Evolutionary conservation across 257 asterid species (phyloP).

Genomic region (Penstemon barbatus): DNA sequence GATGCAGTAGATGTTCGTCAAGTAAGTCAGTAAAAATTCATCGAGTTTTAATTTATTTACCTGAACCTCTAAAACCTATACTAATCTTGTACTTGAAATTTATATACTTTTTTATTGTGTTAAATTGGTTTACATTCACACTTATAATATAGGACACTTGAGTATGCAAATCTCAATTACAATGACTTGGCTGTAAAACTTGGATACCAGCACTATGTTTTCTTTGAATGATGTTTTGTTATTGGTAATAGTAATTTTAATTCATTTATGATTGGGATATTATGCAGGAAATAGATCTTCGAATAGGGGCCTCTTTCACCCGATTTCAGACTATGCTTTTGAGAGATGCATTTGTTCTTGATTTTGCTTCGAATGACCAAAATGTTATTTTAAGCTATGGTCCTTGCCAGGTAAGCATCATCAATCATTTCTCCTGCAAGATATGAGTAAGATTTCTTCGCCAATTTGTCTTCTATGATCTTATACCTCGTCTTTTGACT

Average conservation of each 20-base stretch:
- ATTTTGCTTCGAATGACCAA: constrained; percentile 61
- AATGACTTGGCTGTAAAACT: constrained; percentile 22
- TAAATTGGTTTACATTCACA: constrained; percentile 9
- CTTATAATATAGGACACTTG: not conserved
- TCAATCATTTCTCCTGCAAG: constrained; percentile 18
- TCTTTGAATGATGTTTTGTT: constrained; percentile 8
- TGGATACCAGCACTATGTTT: constrained; percentile 17
- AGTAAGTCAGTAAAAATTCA: constrained; percentile 47
- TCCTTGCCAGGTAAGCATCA: constrained; percentile 86
- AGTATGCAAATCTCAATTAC: not conserved
- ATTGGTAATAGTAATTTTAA: constrained; percentile 18
- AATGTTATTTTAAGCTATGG: constrained; percentile 87
- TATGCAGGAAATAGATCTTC: constrained; percentile 94
- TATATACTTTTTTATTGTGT: constrained; percentile 8
- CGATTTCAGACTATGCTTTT: constrained; percentile 94
- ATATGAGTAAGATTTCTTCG: constrained; percentile 7
- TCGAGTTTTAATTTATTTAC: constrained; percentile 17
- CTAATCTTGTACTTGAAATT: not conserved
- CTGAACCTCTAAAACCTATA: not conserved
- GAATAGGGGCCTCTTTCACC: constrained; percentile 98
- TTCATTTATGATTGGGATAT: constrained; percentile 20
- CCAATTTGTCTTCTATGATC: not conserved
- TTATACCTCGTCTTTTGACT: constrained; percentile 13
- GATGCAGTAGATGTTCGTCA: constrained; percentile 98
- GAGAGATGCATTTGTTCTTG: constrained; percentile 82